Evolutionary conservation across 2,329 filamentous ascomycete genomes (phyloP).

Genomic region (Mariannaea elegans): DNA sequence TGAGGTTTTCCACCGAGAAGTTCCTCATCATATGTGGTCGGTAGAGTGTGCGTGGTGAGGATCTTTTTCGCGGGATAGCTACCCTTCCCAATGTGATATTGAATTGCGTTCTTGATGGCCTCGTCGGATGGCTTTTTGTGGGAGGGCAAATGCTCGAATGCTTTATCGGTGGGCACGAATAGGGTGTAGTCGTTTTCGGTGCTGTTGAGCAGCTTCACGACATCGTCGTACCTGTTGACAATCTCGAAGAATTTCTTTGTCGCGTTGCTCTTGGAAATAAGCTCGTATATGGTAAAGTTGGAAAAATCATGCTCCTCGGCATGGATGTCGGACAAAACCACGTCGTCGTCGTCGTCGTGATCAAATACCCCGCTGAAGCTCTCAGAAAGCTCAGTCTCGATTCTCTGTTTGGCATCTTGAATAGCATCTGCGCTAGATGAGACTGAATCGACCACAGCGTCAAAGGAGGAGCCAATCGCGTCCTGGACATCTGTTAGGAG

Average conservation of each 20-base stretch:
- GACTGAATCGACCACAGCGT: conserved; percentile 29
- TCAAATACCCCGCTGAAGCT: background rate
- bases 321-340: conserved; percentile 1
- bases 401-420: background rate
- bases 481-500: conserved; percentile 16
- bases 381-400: conserved; percentile 11
- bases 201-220: conserved; percentile 78
- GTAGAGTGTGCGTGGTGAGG: conserved; percentile 77
- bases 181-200: conserved; percentile 80
- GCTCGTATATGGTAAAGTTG: conserved; percentile 80
- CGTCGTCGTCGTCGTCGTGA: background rate
- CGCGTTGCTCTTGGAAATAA: conserved; percentile 79
- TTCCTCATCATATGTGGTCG: conserved; percentile 69
- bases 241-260: conserved; percentile 80
- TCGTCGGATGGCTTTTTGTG: conserved; percentile 73
- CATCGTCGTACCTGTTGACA: conserved; percentile 75
- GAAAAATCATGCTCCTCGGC: conserved; percentile 48
- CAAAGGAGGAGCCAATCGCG: conserved; percentile 16
- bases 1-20: conserved; percentile 73
- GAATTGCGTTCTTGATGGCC: conserved; percentile 71
- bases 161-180: conserved; percentile 81
- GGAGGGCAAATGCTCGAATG: conserved; percentile 71
- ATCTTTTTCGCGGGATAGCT: conserved; percentile 73
- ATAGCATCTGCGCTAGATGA: conserved; percentile 11
- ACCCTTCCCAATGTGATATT: conserved; percentile 79